These are phyloP conservation scores for Geranium rotundifolium DNA, from an alignment of 345 rosid genomes.

Conservation along the genomic window DNA sequence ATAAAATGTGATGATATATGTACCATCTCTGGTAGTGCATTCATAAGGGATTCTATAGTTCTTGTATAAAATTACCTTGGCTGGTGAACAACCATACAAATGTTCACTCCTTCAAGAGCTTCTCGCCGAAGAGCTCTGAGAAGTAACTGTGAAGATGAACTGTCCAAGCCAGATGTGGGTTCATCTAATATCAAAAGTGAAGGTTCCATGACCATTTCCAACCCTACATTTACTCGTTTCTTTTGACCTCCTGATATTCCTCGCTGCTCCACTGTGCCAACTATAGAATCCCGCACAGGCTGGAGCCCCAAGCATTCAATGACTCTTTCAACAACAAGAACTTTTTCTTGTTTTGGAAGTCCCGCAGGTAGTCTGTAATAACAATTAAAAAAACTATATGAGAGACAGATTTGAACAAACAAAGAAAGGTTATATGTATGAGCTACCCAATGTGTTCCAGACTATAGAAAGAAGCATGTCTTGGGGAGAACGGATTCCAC, in stretches of 20 bases:
- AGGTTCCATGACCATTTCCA: constrained; percentile 99
- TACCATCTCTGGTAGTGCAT: background rate
- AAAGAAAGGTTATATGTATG: background rate
- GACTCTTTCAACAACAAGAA: constrained; percentile 91
- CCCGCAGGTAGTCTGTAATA: constrained; percentile 56
- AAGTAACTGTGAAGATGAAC: constrained; percentile 89
- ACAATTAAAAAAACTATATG: constrained; percentile 4
- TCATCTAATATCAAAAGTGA: constrained; percentile 94
- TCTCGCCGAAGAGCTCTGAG: constrained; percentile 94
- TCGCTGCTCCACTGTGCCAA: constrained; percentile 92
- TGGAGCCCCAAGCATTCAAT: constrained; percentile 84
- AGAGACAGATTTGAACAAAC: background rate
- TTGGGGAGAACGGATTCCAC: too few species aligned
- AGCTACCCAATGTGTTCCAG: background rate
- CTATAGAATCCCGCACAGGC: constrained; percentile 70
- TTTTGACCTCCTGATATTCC: constrained; percentile 99
- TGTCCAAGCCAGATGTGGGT: constrained; percentile 96
- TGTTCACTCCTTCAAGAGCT: constrained; percentile 97
- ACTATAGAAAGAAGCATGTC: too few species aligned
- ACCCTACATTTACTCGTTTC: constrained; percentile 95
- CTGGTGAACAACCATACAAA: constrained; percentile 94
- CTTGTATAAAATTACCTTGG: constrained; percentile 48
- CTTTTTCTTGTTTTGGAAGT: constrained; percentile 66
- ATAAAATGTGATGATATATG: background rate
- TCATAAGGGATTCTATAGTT: background rate